phyloP scores from a whole-genome alignment of 2,329 filamentous ascomycete species.

The Allantophomopsis cytisporea region DNA sequence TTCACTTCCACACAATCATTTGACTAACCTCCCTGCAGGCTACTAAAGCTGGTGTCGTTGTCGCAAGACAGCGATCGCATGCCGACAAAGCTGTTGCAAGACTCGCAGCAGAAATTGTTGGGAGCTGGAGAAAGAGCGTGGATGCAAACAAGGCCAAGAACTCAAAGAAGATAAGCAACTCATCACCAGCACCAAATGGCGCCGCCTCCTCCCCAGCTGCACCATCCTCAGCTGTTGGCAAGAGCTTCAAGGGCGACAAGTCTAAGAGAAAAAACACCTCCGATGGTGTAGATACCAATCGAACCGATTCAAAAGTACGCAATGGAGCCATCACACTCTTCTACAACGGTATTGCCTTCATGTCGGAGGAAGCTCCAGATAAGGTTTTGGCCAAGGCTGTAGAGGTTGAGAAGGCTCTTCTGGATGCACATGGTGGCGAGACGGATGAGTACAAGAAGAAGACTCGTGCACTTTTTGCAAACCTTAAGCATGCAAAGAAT shows the following conservation, averaged over 20 bases:
- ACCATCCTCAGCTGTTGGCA: conserved; percentile 23
- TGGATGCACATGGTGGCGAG: conserved; percentile 54
- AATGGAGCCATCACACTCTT: conserved; percentile 83
- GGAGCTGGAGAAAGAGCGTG: conserved; percentile 75
- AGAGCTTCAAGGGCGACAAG: conserved; percentile 45
- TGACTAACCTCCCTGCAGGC: conserved; percentile 28
- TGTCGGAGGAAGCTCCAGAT: conserved; percentile 57
- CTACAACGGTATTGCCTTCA: conserved; percentile 75
- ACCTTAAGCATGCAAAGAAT: conserved; percentile 89
- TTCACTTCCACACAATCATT: background rate
- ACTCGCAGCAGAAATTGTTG: conserved; percentile 69
- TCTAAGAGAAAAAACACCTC: conserved; percentile 71
- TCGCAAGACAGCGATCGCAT: conserved; percentile 70
- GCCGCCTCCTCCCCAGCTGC: conserved; percentile 16
- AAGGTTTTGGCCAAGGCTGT: conserved; percentile 61
- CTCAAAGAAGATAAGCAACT: conserved; percentile 16
- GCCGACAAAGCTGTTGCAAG: conserved; percentile 69
- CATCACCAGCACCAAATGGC: conserved; percentile 10
- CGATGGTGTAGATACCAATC: conserved; percentile 67
- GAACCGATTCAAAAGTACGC: conserved; percentile 60
- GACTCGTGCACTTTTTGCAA: conserved; percentile 85
- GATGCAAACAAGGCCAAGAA: conserved; percentile 44
- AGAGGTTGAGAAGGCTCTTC: conserved; percentile 74
- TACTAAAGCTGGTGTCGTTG: conserved; percentile 81
- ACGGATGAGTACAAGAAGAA: conserved; percentile 70